These are phyloP conservation scores for Lepidium didymum DNA, from an alignment of 345 rosid species.

Conservation along the genomic window DNA sequence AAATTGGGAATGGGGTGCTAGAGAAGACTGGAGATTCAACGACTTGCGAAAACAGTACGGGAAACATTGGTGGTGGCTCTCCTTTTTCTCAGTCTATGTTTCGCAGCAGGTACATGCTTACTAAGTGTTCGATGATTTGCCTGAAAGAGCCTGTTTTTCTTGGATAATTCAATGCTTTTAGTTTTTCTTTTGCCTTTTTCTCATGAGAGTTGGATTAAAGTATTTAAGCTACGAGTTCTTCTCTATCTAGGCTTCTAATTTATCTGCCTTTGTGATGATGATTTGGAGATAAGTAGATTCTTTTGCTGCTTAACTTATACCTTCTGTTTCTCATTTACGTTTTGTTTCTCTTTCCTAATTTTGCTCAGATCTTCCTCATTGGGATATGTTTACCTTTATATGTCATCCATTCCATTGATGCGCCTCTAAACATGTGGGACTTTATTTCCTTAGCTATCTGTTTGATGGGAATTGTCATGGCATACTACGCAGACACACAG, in stretches of 20 bases:
- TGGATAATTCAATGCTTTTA: too few species aligned
- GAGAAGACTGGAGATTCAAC: conserved; percentile 94
- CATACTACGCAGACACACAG: conserved; percentile 77
- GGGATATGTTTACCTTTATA: conserved; percentile 77
- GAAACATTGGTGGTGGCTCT: conserved; percentile 90
- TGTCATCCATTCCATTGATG: conserved; percentile 52
- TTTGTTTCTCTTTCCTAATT: neutral
- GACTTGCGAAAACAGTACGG: conserved; percentile 82
- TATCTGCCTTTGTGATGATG: neutral
- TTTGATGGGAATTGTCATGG: conserved; percentile 54
- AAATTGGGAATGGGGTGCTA: conserved; percentile 93
- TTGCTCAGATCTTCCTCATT: conserved; percentile 64
- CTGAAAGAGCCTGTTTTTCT: conserved; percentile 14
- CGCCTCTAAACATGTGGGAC: conserved; percentile 60
- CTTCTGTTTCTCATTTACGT: conserved; percentile 1
- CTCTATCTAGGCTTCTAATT: neutral
- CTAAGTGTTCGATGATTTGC: conserved; percentile 39
- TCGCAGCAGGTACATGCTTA: conserved; percentile 69
- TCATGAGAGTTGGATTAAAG: neutral
- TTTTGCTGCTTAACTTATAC: neutral
- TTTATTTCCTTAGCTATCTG: conserved; percentile 52
- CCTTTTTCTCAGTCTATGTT: conserved; percentile 75
- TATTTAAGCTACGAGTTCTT: neutral
- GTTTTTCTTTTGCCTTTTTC: neutral
- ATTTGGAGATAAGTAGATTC: neutral